Percentiles rank a stretch among this genome's conserved stretches.
Conservation (phyloP, 306 rosid genomes). For the Pachyrhizus erosus region DNA sequence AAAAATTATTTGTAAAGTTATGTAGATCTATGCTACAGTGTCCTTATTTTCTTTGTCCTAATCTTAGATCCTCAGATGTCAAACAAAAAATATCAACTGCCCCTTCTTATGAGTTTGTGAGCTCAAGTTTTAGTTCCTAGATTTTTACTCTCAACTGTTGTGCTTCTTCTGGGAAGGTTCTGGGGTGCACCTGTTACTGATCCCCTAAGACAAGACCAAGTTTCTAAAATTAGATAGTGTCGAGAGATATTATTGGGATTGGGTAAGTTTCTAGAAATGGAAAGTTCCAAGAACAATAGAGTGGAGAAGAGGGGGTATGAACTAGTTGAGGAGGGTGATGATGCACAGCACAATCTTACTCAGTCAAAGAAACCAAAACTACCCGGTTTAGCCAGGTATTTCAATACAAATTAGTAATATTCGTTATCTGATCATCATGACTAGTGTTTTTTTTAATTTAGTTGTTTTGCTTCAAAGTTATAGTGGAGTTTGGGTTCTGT, state of each 20-base stretch:
- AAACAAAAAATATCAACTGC: slow-evolving; percentile 26
- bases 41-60: slow-evolving; percentile 28
- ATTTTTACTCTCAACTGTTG: slow-evolving; percentile 1
- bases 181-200: slow-evolving; percentile 21
- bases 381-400: slow-evolving; percentile 84
- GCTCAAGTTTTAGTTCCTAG: slow-evolving; percentile 36
- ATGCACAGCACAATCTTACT: slow-evolving; percentile 40
- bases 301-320: slow-evolving; percentile 71
- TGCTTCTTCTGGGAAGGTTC: slow-evolving; percentile 58
- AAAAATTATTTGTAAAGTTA: slow-evolving; percentile 3
- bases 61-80: slow-evolving; percentile 49
- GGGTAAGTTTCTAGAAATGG: slow-evolving; percentile 71
- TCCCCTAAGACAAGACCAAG: slow-evolving; percentile 43
- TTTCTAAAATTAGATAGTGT: slow-evolving; percentile 53
- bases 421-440: slow-evolving; percentile 1
- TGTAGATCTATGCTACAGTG: slow-evolving; percentile 52
- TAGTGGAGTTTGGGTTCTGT: no score
- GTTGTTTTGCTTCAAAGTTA: not conserved
- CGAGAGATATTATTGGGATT: slow-evolving; percentile 41
- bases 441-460: not conserved
- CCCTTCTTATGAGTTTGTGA: slow-evolving; percentile 21
- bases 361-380: slow-evolving; percentile 69
- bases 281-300: slow-evolving; percentile 61
- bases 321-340: slow-evolving; percentile 52
- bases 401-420: not conserved